A percentile compares a stretch with the other conserved stretches of the same genome.
Conservation (phyloP, 2,329 filamentous ascomycete species). For the Calonectria hongkongensis region DNA sequence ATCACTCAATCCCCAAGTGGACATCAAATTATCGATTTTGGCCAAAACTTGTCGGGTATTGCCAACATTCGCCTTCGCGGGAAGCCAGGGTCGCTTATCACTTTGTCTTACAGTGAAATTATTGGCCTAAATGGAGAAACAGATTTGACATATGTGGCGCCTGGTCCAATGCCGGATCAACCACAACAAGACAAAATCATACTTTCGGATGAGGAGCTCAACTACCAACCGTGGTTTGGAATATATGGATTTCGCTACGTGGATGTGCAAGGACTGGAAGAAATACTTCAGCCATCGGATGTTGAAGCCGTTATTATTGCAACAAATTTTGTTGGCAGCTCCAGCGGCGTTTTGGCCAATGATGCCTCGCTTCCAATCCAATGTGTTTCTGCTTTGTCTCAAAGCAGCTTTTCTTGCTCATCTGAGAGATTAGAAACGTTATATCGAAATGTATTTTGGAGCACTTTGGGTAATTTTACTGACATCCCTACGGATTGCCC, state of each 20-base stretch:
- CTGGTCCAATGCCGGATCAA: background rate
- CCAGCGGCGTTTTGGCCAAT: no score
- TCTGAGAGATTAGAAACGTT: background rate
- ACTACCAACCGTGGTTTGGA: background rate
- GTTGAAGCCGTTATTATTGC: background rate
- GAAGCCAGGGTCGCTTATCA: no score
- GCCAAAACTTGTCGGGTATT: no score
- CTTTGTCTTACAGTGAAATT: no score
- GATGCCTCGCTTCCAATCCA: no score
- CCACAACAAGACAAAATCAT: background rate
- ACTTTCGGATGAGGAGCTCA: background rate
- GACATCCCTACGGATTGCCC: background rate
- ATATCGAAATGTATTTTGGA: background rate
- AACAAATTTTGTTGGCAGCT: no score
- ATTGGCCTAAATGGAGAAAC: no score
- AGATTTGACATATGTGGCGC: no score
- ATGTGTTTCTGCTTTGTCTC: background rate
- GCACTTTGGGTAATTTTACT: background rate
- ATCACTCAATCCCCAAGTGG: no score
- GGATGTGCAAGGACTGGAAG: background rate
- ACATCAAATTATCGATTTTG: no score
- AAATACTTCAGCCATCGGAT: background rate
- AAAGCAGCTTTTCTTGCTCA: background rate
- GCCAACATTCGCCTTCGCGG: no score
- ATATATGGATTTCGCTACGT: conserved; percentile 2